These are phyloP conservation scores for Rhizopus stolonifer DNA, from an alignment of 371 early-diverging fungal genomes.

Conservation along the genomic window DNA sequence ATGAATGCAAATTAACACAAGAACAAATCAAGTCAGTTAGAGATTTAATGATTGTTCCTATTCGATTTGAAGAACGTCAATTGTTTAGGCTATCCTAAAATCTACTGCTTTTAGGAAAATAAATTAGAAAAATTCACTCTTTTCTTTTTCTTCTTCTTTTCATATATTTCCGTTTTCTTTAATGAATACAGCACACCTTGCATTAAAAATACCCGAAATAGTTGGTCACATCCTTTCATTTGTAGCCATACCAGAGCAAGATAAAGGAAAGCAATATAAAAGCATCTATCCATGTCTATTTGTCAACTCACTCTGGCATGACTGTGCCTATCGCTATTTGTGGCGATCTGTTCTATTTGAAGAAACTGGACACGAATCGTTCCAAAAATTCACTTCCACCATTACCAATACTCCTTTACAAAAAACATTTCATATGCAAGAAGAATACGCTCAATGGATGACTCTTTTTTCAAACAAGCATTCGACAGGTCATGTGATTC, in stretches of 20 bases:
- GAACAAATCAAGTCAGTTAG: slow-evolving; percentile 35
- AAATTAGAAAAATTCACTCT: neutral
- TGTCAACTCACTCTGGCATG: slow-evolving; percentile 33
- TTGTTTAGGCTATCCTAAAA: slow-evolving; percentile 28
- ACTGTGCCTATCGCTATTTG: slow-evolving; percentile 26
- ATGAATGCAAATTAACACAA: slow-evolving; percentile 33
- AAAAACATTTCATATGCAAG: neutral
- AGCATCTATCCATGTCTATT: slow-evolving; percentile 23
- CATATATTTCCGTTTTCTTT: neutral
- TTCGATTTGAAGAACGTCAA: slow-evolving; percentile 47
- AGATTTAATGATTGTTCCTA: slow-evolving; percentile 43
- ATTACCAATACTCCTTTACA: neutral
- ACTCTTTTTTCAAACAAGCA: slow-evolving; percentile 2
- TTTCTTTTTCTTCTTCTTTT: neutral
- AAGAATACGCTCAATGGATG: neutral
- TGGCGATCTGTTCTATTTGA: slow-evolving; percentile 33
- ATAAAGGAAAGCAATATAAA: slow-evolving; percentile 8
- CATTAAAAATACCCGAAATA: slow-evolving; percentile 25
- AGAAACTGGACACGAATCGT: slow-evolving; percentile 30
- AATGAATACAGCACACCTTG: neutral
- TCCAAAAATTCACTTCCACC: slow-evolving; percentile 14
- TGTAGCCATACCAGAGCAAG: slow-evolving; percentile 5
- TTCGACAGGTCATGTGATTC: too few species aligned
- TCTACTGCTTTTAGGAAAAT: neutral
- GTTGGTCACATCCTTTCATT: slow-evolving; percentile 20